These are phyloP conservation scores for Manihot esculenta DNA, from an alignment of 441 rosid genomes.

Conservation along the genomic window DNA sequence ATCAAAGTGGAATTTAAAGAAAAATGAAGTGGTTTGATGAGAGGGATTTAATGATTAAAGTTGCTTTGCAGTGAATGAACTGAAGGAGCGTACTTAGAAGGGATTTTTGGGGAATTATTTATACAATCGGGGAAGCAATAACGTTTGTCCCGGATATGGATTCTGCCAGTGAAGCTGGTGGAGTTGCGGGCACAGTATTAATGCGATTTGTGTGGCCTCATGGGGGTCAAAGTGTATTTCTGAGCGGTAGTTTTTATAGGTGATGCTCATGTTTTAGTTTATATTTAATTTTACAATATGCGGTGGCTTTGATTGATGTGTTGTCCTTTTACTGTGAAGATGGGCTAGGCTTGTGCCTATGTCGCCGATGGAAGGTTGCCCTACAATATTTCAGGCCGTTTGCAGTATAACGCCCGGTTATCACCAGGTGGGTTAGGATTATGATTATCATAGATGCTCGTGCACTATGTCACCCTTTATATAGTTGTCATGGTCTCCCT, in stretches of 20 bases:
- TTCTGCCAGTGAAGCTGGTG: conserved; percentile 42
- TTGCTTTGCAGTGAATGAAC: conserved; percentile 23
- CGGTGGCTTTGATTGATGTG: conserved; percentile 16
- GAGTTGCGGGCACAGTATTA: conserved; percentile 34
- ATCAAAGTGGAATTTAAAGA: neutral
- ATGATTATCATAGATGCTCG: neutral
- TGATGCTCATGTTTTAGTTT: conserved; percentile 21
- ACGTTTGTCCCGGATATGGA: conserved; percentile 50
- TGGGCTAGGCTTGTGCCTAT: conserved; percentile 77
- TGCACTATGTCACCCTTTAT: no score
- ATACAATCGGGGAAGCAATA: conserved; percentile 7
- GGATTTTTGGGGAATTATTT: neutral
- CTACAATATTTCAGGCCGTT: conserved; percentile 80
- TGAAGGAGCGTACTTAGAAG: neutral
- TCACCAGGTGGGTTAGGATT: conserved; percentile 63
- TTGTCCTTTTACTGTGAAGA: conserved; percentile 41
- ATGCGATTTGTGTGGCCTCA: conserved; percentile 57
- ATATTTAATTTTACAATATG: neutral
- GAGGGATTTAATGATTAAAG: neutral
- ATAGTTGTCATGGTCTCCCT: no score
- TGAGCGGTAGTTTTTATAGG: conserved; percentile 61
- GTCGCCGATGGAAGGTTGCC: conserved; percentile 92
- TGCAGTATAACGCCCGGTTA: conserved; percentile 77
- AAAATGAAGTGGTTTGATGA: neutral
- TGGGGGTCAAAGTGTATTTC: conserved; percentile 36